Evolutionary conservation across 106 monocot species (phyloP), one percentile per base, ranked within the genome.

Genomic region (Platanthera zijinensis): DNA sequence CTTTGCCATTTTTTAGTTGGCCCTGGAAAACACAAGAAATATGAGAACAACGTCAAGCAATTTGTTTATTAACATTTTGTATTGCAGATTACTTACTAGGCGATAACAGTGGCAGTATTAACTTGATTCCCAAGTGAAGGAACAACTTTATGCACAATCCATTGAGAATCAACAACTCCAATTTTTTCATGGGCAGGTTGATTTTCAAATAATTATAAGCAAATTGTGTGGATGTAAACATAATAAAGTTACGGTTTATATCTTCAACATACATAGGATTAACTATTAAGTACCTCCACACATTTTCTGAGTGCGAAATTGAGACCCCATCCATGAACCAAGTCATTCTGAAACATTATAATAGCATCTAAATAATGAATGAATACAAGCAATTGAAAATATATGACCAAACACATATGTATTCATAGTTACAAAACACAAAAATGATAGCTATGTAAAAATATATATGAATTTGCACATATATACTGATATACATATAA

Each of bases 161-260:
- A 90, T 71, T 90, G 85, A 12, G 87, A 85, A 76, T 90, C 90
- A 63, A 90, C 83, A 51, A 90, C 90, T 67, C 90, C 90, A 71
- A 90, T 87, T 75, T 90, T 90, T 48, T 70, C 78, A 71, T 78
- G 78, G 10, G 69, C 78, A 5, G 78, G 78, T 70, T 74, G n/a
- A 15, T 54, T 54, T 73, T 73, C 52, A 10, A 7, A 17, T 3
- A 50, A 72, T 48, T n/a, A 11, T 51, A 21, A 73, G 10, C 10
- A 74, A 47, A 22, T 53, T 32, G 19, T 48, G 11, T 54, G 6
- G 32, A 39, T 18, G 7, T 19, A 45, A 28, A 32, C 17, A 73
- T 52, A 19, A 21, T 13, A 72, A 22, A 51, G 18, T 51, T 18
- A 73, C 1, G 10, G 4, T 15, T 17, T 14, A 5, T 22, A 73